Percentiles rank a stretch among this genome's conserved stretches.
Conservation (phyloP, 768 basidiomycete genomes). For the Paxillus ammoniavirescens region DNA sequence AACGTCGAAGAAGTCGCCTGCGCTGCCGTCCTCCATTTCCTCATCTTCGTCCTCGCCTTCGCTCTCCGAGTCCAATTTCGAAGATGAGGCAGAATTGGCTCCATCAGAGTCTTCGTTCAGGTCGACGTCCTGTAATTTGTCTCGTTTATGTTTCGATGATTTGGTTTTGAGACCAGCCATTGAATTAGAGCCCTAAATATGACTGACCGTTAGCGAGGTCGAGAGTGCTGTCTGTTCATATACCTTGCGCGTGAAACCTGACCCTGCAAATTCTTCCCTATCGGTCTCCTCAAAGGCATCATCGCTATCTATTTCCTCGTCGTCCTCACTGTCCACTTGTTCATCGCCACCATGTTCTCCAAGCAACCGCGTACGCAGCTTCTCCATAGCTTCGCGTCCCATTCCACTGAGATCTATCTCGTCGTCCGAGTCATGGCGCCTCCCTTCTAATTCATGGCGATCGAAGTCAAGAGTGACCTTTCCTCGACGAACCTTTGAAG, state of each 20-base stretch:
- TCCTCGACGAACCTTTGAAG: constrained; percentile 46
- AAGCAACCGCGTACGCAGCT: constrained; percentile 45
- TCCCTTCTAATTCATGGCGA: constrained; percentile 46
- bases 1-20: constrained; percentile 60
- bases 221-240: background rate
- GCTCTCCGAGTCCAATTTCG: constrained; percentile 13
- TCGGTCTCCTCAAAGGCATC: constrained; percentile 82
- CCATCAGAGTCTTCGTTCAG: constrained; percentile 57
- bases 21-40: constrained; percentile 46
- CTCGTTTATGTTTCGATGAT: constrained; percentile 23
- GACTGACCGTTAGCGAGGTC: background rate
- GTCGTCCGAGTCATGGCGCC: constrained; percentile 34
- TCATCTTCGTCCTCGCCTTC: constrained; percentile 38
- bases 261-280: constrained; percentile 73
- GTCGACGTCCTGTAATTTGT: constrained; percentile 54
- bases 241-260: constrained; percentile 36
- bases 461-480: constrained; percentile 55
- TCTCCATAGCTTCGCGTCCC: constrained; percentile 30
- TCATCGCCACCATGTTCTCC: constrained; percentile 53
- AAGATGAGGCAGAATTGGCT: constrained; percentile 15
- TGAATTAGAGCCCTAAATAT: constrained; percentile 23
- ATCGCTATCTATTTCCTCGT: constrained; percentile 86
- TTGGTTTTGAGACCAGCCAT: constrained; percentile 17
- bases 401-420: constrained; percentile 37
- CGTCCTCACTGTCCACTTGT: constrained; percentile 63